These are phyloP conservation scores for Blumeria graminis DNA, from an alignment of 2,329 filamentous ascomycete species.

Conservation along the genomic window DNA sequence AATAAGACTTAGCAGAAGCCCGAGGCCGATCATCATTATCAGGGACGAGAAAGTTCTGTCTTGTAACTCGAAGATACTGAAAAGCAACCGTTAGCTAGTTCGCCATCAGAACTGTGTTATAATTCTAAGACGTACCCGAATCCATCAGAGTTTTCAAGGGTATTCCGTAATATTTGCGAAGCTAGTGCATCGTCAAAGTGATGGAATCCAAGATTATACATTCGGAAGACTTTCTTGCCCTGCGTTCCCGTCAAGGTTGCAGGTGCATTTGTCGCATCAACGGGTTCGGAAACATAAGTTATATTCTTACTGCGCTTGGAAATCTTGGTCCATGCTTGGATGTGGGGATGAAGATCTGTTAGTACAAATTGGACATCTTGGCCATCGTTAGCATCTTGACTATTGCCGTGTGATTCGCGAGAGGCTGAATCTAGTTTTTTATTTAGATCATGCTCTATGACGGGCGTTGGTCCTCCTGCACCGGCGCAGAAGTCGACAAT, in stretches of 20 bases:
- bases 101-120: not conserved
- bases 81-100: not conserved
- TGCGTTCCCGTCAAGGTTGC: conserved; percentile 20
- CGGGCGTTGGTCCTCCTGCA: conserved; percentile 44
- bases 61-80: conserved; percentile 48
- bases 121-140: conserved; percentile 24
- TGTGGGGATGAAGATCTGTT: conserved; percentile 41
- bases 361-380: conserved; percentile 31
- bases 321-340: conserved; percentile 31
- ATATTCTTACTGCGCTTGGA: conserved; percentile 29
- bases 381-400: conserved; percentile 3
- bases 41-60: conserved; percentile 32
- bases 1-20: conserved; percentile 24
- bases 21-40: conserved; percentile 27
- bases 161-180: conserved; percentile 34
- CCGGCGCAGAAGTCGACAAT: conserved; percentile 59
- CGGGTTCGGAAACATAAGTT: conserved; percentile 30
- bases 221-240: conserved; percentile 32
- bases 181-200: conserved; percentile 47
- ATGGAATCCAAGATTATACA: conserved; percentile 56
- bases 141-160: conserved; percentile 37
- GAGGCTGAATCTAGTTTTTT: conserved; percentile 12
- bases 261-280: conserved; percentile 42
- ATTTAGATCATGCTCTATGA: conserved; percentile 36
- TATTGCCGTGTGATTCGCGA: not conserved